phyloP scores from a whole-genome alignment of 371 early-diverging fungal genomes.

The Mortierella sp. region DNA sequence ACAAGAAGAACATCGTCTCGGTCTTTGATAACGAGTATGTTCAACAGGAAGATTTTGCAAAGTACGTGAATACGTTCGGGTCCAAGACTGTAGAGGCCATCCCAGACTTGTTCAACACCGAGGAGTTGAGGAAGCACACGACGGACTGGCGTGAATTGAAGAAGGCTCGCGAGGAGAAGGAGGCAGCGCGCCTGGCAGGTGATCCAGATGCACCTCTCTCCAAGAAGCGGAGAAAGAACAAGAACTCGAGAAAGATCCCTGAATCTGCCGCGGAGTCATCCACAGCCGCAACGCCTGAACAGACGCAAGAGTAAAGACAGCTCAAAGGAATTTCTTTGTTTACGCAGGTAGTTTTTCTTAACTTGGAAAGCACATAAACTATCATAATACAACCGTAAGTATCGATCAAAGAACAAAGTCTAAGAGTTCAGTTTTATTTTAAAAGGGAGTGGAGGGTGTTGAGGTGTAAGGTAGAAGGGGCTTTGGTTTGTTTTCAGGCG shows the following conservation, averaged over 20 bases:
- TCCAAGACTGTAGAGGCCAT: slow-evolving; percentile 58
- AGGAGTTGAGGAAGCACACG: slow-evolving; percentile 65
- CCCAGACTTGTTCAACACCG: slow-evolving; percentile 64
- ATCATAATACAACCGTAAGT: too few relatives aligned
- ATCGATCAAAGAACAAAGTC: too few relatives aligned
- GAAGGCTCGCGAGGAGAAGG: slow-evolving; percentile 52
- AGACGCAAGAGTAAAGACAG: slow-evolving; percentile 1
- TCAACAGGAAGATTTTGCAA: slow-evolving; percentile 41
- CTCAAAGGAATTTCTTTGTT: too few relatives aligned
- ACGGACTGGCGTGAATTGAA: slow-evolving; percentile 56
- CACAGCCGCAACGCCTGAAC: background rate
- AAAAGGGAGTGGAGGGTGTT: slow-evolving; percentile 3
- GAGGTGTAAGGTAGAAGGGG: too few relatives aligned
- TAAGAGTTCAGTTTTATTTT: background rate
- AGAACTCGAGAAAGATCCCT: slow-evolving; percentile 50
- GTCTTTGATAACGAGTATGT: slow-evolving; percentile 31
- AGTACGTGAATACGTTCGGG: slow-evolving; percentile 58
- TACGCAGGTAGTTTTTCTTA: too few relatives aligned
- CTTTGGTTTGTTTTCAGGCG: too few relatives aligned
- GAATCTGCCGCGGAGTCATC: slow-evolving; percentile 13
- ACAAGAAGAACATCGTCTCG: slow-evolving; percentile 10
- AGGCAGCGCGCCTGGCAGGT: slow-evolving; percentile 36
- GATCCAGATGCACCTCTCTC: slow-evolving; percentile 39
- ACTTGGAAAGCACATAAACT: too few relatives aligned
- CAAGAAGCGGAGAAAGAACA: slow-evolving; percentile 52